Percentiles rank a stretch among this genome's conserved stretches.
These are phyloP conservation scores for Komagataella phaffii DNA, from an alignment of 805 yeast genomes.

Conservation along the genomic window DNA sequence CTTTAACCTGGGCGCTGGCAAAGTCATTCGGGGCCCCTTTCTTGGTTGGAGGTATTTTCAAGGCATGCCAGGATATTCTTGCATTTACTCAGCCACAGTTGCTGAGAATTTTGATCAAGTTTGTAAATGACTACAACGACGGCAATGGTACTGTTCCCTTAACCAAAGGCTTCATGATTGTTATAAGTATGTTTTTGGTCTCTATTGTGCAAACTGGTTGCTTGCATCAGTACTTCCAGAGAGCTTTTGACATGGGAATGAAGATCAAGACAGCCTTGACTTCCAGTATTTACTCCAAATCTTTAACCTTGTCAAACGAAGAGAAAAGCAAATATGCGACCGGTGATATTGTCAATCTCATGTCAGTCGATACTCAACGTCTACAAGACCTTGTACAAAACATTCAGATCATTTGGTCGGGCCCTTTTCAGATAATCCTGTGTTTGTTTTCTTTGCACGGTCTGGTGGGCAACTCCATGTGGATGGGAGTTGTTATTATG, in stretches of 20 bases:
- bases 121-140: constrained; percentile 36
- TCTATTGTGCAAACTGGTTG: constrained; percentile 69
- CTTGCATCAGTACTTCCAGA: constrained; percentile 68
- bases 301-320: constrained; percentile 58
- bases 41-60: constrained; percentile 57
- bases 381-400: constrained; percentile 72
- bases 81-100: constrained; percentile 85
- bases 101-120: constrained; percentile 49
- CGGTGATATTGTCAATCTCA: constrained; percentile 88
- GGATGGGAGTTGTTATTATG: constrained; percentile 86
- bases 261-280: constrained; percentile 58
- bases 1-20: constrained; percentile 32
- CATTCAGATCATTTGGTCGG: constrained; percentile 79
- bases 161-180: constrained; percentile 64
- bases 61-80: constrained; percentile 60
- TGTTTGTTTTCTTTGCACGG: constrained; percentile 65
- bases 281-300: constrained; percentile 53
- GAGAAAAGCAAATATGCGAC: constrained; percentile 60
- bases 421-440: constrained; percentile 75
- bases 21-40: constrained; percentile 67
- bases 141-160: constrained; percentile 38
- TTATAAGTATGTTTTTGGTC: constrained; percentile 59
- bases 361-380: constrained; percentile 90
- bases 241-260: constrained; percentile 67
- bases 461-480: constrained; percentile 79